phyloP scores from a whole-genome alignment of 345 rosid species.

The Clausena lansium region DNA sequence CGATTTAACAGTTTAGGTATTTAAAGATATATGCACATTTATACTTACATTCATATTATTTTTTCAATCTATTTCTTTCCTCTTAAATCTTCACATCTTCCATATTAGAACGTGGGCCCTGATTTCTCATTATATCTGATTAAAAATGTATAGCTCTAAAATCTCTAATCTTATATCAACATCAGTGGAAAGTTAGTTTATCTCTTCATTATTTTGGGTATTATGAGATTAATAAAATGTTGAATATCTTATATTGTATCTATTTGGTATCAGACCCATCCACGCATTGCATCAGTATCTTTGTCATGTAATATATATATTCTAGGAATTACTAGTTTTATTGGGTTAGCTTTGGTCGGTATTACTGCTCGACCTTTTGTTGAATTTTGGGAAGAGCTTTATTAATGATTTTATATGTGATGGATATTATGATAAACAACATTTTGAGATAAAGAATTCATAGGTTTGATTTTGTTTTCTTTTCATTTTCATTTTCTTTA shows the following conservation, averaged over 20 bases:
- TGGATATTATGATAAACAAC: background rate
- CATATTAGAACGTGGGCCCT: background rate
- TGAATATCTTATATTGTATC: no score
- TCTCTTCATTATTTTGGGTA: background rate
- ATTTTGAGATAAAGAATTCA: background rate
- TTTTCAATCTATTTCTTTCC: background rate
- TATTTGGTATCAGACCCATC: background rate
- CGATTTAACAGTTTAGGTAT: conserved; percentile 3
- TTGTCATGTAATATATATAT: background rate
- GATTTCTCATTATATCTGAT: background rate
- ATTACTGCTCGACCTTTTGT: background rate
- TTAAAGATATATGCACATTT: background rate
- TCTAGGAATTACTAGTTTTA: background rate
- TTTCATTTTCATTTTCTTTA: background rate
- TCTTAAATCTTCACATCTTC: background rate
- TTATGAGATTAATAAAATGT: background rate
- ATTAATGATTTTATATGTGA: background rate
- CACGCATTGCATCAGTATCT: background rate
- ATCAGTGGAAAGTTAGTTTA: background rate
- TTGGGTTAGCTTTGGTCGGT: background rate
- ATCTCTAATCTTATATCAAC: no score
- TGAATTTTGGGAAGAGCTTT: background rate
- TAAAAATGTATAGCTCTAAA: background rate
- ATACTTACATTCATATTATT: background rate
- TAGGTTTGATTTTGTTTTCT: background rate